These are phyloP conservation scores for Blastomyces silverae DNA, from an alignment of 2,329 filamentous ascomycete genomes.

Conservation along the genomic window DNA sequence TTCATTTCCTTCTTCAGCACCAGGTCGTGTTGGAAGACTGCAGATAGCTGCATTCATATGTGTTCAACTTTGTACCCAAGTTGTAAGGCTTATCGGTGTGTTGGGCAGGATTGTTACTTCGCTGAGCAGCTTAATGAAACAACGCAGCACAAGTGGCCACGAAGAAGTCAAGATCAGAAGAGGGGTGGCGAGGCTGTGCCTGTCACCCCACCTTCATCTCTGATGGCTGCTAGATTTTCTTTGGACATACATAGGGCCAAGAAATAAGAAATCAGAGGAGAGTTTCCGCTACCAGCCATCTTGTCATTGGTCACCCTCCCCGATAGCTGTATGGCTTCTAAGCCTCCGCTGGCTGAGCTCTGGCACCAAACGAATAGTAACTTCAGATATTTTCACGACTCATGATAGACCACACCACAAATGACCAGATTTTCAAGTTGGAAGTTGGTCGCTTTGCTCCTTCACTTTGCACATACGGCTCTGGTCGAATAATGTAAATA, in stretches of 20 bases:
- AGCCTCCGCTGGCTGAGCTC: neutral
- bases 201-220: neutral
- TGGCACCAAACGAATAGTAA: neutral
- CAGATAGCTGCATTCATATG: neutral
- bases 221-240: neutral
- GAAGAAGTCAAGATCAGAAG: neutral
- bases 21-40: neutral
- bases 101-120: conserved; percentile 1
- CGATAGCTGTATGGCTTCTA: neutral
- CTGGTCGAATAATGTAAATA: neutral
- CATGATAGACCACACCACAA: neutral
- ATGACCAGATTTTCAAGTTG: neutral
- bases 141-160: neutral
- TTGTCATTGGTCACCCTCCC: neutral
- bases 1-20: neutral
- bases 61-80: conserved; percentile 6
- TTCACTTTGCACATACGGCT: neutral
- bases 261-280: neutral
- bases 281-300: neutral
- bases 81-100: neutral
- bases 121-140: neutral
- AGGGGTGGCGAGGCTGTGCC: neutral
- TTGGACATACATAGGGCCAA: neutral
- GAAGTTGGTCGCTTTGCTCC: neutral
- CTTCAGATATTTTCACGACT: neutral